These are phyloP conservation scores for Thelonectria blattea DNA, from an alignment of 2,329 filamentous ascomycete genomes.

Conservation along the genomic window DNA sequence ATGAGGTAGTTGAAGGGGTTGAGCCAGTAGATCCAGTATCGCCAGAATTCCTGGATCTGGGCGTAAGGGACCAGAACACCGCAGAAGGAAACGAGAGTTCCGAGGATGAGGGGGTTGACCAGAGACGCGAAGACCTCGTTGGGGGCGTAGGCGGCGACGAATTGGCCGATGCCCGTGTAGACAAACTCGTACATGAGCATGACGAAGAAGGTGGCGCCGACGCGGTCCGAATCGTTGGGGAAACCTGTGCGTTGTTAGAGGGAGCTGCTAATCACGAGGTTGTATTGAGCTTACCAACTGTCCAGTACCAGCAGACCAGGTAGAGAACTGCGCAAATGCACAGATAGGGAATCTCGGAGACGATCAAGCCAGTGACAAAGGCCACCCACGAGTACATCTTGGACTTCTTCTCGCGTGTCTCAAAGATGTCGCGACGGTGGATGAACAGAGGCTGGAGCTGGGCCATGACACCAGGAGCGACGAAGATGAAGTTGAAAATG, in stretches of 20 bases:
- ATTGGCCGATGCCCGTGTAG: constrained; percentile 67
- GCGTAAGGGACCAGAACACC: constrained; percentile 74
- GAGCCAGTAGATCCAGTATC: constrained; percentile 67
- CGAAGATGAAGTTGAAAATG: constrained; percentile 69
- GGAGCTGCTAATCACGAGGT: not conserved
- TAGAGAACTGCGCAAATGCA: constrained; percentile 53
- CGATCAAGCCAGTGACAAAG: constrained; percentile 60
- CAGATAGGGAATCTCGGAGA: constrained; percentile 55
- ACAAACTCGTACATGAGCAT: constrained; percentile 66
- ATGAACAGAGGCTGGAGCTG: constrained; percentile 66
- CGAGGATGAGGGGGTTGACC: constrained; percentile 61
- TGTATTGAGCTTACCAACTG: constrained; percentile 44
- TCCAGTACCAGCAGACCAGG: constrained; percentile 64
- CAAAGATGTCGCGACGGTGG: constrained; percentile 62
- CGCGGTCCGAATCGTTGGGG: constrained; percentile 48
- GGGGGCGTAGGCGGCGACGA: constrained; percentile 67
- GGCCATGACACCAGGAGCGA: constrained; percentile 62
- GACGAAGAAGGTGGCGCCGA: constrained; percentile 60
- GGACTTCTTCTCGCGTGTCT: constrained; percentile 64
- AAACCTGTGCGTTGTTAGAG: constrained; percentile 43
- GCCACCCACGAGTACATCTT: constrained; percentile 67
- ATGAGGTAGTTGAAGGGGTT: constrained; percentile 69
- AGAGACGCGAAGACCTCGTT: constrained; percentile 65
- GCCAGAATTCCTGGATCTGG: constrained; percentile 70
- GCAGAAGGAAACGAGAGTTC: constrained; percentile 71